Evolutionary conservation across 441 rosid species (phyloP), one percentile per base, ranked within the genome.

Genomic region (Caryocar brasiliense): DNA sequence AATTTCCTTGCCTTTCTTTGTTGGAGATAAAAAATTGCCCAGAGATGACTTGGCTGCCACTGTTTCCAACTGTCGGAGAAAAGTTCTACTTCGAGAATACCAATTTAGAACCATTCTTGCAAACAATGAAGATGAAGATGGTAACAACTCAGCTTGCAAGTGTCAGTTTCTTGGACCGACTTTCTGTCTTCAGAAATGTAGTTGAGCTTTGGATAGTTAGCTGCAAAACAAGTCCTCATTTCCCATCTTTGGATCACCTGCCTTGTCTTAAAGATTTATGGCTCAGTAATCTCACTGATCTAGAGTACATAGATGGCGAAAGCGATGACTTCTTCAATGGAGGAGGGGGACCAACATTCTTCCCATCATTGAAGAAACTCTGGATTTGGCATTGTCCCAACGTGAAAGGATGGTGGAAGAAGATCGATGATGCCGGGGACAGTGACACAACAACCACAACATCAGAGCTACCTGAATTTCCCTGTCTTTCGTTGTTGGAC

Each of bases 21-120:
- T 33, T 70, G 35, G 10, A 6, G 4, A 54, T 65, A 13, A 0
- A 0, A 4, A n/a, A 37, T 8, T 70, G 71, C 43, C 55, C 62
- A 0, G n/a, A 47, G 3, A 7, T 66, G 22, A 20, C 27, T 11
- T 45, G 15, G 5, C 37, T 62, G 60, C 72, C 72, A 5, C 12
- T 23, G 12, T 38, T 46, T 46, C 76, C 71, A 22, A 10, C 43
- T 13, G 35, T 70, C 5, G 44, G 49, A 3, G 33, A 32, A 3
- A 1, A 0, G 1, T 5, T 59, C 12, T 3, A 0, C 1, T 11
- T 59, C 7, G 0, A 2, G 7, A 0, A 41, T 23, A 13, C 41
- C 10, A 49, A 13, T 19, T 9, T 30, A 6, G 9, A 15, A 11
- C 35, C 61, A 11, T 23, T 62, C 7, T 45, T 17, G 6, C 30